Percentiles rank a stretch among this genome's conserved stretches.
These are phyloP conservation scores for Aegilops bicornis DNA, from an alignment of 176 grass and related monocot genomes.

Conservation along the genomic window DNA sequence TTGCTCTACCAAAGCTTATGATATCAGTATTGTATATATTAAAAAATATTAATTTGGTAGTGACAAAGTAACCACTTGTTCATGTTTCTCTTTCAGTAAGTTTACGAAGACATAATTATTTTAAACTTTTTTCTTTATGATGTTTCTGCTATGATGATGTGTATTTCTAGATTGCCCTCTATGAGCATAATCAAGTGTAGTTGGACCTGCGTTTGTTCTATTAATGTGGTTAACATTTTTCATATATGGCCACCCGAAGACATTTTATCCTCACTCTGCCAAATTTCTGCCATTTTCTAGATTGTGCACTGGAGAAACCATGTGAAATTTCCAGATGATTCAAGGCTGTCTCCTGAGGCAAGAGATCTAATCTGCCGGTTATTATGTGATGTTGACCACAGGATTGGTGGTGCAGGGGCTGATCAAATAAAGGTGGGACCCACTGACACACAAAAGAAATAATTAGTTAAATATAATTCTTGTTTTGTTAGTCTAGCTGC, in stretches of 20 bases:
- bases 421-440: constrained; percentile 89
- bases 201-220: neutral
- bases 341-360: constrained; percentile 79
- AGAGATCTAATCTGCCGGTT: constrained; percentile 91
- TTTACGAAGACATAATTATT: neutral
- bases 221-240: neutral
- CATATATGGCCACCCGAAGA: neutral
- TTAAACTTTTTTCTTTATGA: neutral
- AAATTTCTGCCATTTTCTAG: constrained; percentile 29
- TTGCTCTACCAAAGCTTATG: constrained; percentile 10
- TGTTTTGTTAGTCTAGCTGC: neutral
- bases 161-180: neutral
- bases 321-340: constrained; percentile 97
- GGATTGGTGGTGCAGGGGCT: constrained; percentile 76
- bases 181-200: neutral
- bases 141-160: neutral
- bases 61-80: neutral
- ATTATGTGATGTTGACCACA: constrained; percentile 94
- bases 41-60: neutral
- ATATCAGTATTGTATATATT: neutral
- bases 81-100: neutral
- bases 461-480: neutral
- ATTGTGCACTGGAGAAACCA: constrained; percentile 99
- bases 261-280: constrained; percentile 17
- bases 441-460: neutral